These are phyloP conservation scores for Neurospora sp. DNA, from an alignment of 495 filamentous ascomycete genomes.

Conservation along the genomic window DNA sequence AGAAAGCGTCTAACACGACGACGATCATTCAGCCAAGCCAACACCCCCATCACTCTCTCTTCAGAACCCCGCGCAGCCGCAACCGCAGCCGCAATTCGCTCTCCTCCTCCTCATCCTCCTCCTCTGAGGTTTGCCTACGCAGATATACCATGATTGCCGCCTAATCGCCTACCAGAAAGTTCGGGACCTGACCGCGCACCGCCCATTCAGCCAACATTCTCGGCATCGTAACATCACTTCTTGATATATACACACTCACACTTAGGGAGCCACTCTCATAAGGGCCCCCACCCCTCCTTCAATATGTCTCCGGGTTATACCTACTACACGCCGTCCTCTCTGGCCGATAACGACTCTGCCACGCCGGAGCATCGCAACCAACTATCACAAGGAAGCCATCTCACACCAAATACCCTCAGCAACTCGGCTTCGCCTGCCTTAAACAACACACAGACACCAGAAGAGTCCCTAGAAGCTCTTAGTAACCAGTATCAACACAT, in stretches of 20 bases:
- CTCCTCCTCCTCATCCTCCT: background rate
- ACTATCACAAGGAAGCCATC: constrained; percentile 29
- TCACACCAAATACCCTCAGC: constrained; percentile 27
- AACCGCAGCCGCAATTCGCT: constrained; percentile 6
- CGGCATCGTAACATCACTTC: background rate
- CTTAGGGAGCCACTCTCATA: background rate
- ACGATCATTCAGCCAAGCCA: background rate
- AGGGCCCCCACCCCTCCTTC: constrained; percentile 5
- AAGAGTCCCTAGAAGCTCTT: constrained; percentile 28
- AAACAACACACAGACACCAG: constrained; percentile 30
- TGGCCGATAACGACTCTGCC: constrained; percentile 13
- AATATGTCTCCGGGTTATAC: constrained; percentile 25
- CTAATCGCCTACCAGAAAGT: constrained; percentile 4
- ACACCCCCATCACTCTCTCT: background rate
- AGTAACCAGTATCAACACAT: constrained; percentile 25
- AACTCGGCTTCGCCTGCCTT: constrained; percentile 30
- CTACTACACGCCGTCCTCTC: constrained; percentile 16
- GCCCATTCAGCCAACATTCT: constrained; percentile 1
- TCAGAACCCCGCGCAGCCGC: constrained; percentile 7
- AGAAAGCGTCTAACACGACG: background rate
- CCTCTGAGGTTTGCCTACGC: background rate
- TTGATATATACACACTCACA: constrained; percentile 12
- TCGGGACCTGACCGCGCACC: constrained; percentile 8
- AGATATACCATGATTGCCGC: constrained; percentile 14
- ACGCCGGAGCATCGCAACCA: constrained; percentile 11